Percentiles rank a stretch among this genome's conserved stretches.
These are phyloP conservation scores for Eucalyptus viminalis DNA, from an alignment of 345 rosid species.

Conservation along the genomic window DNA sequence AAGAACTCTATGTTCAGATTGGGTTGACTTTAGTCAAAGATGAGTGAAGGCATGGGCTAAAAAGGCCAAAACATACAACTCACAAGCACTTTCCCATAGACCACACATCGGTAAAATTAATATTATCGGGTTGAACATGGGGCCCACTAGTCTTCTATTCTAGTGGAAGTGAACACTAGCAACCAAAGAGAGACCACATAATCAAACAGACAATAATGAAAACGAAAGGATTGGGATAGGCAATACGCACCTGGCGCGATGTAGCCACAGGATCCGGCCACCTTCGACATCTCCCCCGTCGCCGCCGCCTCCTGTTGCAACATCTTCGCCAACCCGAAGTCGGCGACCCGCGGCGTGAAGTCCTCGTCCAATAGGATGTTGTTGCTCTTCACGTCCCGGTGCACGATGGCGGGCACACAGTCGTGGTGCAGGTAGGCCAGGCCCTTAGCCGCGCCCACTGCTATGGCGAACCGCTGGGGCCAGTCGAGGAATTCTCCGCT, in stretches of 20 bases:
- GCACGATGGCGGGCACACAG: constrained; percentile 51
- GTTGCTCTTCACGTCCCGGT: constrained; percentile 75
- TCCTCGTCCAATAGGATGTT: constrained; percentile 56
- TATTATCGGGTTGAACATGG: not conserved
- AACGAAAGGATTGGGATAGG: not conserved
- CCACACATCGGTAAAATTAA: not conserved
- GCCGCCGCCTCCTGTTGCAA: constrained; percentile 3
- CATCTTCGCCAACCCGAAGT: constrained; percentile 69
- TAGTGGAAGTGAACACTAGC: not conserved
- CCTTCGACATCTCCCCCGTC: constrained; percentile 16
- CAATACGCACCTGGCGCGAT: constrained; percentile 62
- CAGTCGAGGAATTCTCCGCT: constrained; percentile 23
- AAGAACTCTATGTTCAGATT: not conserved
- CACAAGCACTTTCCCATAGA: not conserved
- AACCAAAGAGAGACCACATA: not conserved
- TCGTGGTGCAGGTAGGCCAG: constrained; percentile 72
- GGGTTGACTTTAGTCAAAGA: not conserved
- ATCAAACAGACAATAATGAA: not conserved
- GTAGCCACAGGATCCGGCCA: constrained; percentile 69
- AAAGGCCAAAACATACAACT: not conserved
- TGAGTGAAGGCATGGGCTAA: not conserved
- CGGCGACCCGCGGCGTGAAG: constrained; percentile 57
- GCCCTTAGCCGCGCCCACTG: constrained; percentile 55
- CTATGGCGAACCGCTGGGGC: constrained; percentile 31
- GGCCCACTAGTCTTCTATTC: not conserved